Base-by-base conservation (phyloP, 345 rosid species). In the Euclidium syriacum region DNA sequence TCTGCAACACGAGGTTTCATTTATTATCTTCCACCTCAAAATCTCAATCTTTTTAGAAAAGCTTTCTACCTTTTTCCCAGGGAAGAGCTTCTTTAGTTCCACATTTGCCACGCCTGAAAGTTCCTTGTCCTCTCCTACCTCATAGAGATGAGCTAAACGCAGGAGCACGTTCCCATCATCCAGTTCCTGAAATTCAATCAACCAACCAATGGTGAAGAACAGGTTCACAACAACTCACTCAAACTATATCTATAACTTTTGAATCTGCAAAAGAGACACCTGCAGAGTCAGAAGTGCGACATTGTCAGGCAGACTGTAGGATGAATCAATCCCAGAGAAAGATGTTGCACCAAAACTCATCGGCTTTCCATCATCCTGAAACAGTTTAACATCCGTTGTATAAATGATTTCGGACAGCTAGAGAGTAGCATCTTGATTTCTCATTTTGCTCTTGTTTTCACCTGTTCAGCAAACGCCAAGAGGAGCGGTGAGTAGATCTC, bases 41-140 rank as follows among this genome's bases (percentile, higher is more conserved):
- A 23, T 5, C 16, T 3, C 34, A 2, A 17, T 19, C 12, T 58
- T 16, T 52, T 1, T 14, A 26, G 59, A 22, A 41, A 34, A 5
- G 23, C 3, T 52, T n/a, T 59, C 22, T 77, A 84, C 89, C 89
- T 81, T 78, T 65, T 75, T 77, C 15, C 74, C 30, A 2, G 82
- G 81, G 32, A 90, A 90, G 30, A 90, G 39, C 72, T 75, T 87
- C 51, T 78, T 80, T 48, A 90, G 80, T 53, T 87, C 86, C 24
- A 90, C 92, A 11, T 47, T 83, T 30, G 88, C 78, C 70, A 77
- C 77, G 24, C 73, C 78, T 2, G 95, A 87, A 34, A 81, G 84
- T 57, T 83, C 87, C 70, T 80, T 82, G 79, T 90, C 97, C 72
- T 90, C 97, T 35, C 87, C 95, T 72, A 89, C 99, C 97, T 92